Percentiles rank a stretch among this genome's conserved stretches.
phyloP scores from a whole-genome alignment of 192 early-diverging fungal species.

The Radiomyces spectabilis region DNA sequence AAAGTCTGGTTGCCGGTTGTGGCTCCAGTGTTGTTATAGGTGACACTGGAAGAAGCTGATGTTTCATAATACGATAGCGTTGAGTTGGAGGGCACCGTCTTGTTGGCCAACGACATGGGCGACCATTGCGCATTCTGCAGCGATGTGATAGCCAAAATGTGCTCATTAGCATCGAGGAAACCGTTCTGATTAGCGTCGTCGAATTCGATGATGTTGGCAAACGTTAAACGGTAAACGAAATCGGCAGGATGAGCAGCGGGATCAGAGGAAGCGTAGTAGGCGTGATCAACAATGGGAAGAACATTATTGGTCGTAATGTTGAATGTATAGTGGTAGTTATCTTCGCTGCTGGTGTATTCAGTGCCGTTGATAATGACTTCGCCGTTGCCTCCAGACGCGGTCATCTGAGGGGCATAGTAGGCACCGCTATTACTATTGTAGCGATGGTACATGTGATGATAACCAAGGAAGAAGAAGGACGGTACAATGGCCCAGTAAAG shows the following conservation, averaged over 20 bases:
- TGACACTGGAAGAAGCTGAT: slow-evolving; percentile 4
- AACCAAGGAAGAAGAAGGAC: slow-evolving; percentile 17
- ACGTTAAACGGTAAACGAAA: slow-evolving; percentile 19
- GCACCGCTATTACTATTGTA: slow-evolving; percentile 18
- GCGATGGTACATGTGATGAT: slow-evolving; percentile 17
- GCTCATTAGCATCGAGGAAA: slow-evolving; percentile 17
- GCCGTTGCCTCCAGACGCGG: not conserved
- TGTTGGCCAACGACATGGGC: slow-evolving; percentile 9
- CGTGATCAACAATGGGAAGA: slow-evolving; percentile 11
- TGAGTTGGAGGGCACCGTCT: slow-evolving; percentile 8
- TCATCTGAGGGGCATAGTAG: slow-evolving; percentile 25
- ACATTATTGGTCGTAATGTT: slow-evolving; percentile 10
- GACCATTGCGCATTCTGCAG: slow-evolving; percentile 17
- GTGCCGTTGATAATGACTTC: slow-evolving; percentile 25
- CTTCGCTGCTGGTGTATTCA: slow-evolving; percentile 10
- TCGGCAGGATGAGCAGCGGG: slow-evolving; percentile 15
- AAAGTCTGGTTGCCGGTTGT: slow-evolving; percentile 3
- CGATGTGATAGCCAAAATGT: slow-evolving; percentile 7
- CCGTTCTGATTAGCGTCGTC: slow-evolving; percentile 26
- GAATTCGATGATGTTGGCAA: slow-evolving; percentile 23
- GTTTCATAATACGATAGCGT: slow-evolving; percentile 15
- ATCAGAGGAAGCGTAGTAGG: slow-evolving; percentile 24
- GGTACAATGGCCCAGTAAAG: slow-evolving; percentile 21
- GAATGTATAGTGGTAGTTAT: slow-evolving; percentile 18
- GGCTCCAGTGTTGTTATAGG: slow-evolving; percentile 1